phyloP scores from a whole-genome alignment of 148 eudicot genomes.

The Camellia japonica region DNA sequence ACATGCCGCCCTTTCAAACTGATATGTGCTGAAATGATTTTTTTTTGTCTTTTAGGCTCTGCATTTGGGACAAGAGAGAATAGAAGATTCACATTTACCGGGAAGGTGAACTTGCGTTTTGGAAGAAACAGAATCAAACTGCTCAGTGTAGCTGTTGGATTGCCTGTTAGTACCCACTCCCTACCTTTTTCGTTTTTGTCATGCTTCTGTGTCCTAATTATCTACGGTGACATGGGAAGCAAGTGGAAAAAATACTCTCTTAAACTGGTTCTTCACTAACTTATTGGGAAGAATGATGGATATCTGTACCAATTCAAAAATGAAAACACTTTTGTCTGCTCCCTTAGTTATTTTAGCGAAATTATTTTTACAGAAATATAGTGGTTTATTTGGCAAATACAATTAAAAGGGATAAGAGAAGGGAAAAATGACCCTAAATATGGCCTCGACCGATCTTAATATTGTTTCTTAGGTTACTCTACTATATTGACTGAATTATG shows the following conservation, averaged over 20 bases:
- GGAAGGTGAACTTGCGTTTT: slow-evolving; percentile 53
- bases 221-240: not conserved
- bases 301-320: not conserved
- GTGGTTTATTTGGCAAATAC: not conserved
- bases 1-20: slow-evolving; percentile 5
- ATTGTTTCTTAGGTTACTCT: too few relatives aligned
- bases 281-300: not conserved
- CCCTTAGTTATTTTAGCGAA: not conserved
- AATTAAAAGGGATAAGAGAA: not conserved
- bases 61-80: slow-evolving; percentile 66
- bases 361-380: not conserved
- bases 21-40: not conserved
- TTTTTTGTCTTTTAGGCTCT: slow-evolving; percentile 50
- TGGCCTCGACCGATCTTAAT: not conserved
- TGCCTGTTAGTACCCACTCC: slow-evolving; percentile 56
- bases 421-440: not conserved
- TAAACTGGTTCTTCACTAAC: not conserved
- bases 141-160: slow-evolving; percentile 87
- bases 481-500: not conserved
- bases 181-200: not conserved
- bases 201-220: not conserved
- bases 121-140: slow-evolving; percentile 72
- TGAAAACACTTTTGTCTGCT: not conserved
- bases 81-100: slow-evolving; percentile 54
- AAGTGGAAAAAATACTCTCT: not conserved